Evolutionary conservation across 345 rosid species (phyloP).

Genomic region (Ceriops decandra): DNA sequence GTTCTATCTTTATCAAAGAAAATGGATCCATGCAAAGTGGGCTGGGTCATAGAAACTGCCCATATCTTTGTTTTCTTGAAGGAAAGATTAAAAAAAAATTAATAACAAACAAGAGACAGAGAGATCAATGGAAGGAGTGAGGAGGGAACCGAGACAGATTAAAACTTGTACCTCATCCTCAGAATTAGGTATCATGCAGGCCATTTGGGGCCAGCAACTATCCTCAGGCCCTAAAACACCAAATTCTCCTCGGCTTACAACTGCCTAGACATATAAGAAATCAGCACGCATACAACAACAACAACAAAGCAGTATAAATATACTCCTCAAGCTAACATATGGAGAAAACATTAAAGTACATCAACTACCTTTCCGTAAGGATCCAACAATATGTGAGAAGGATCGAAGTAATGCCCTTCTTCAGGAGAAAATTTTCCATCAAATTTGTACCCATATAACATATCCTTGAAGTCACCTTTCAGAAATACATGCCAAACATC

Average conservation of each 20-base stretch:
- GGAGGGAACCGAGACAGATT: background rate
- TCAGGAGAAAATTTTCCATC: slow-evolving; percentile 68
- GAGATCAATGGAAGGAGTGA: background rate
- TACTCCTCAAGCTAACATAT: background rate
- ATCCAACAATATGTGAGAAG: slow-evolving; percentile 65
- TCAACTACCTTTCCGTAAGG: slow-evolving; percentile 75
- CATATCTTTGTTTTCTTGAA: background rate
- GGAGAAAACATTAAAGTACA: background rate
- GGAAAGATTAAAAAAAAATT: too few relatives aligned
- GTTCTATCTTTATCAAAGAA: too few relatives aligned
- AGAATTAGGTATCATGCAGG: slow-evolving; percentile 62
- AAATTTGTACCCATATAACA: slow-evolving; percentile 76
- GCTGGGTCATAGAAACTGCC: too few relatives aligned
- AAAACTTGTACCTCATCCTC: slow-evolving; percentile 55
- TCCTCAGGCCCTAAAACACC: slow-evolving; percentile 64
- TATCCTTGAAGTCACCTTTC: slow-evolving; percentile 64
- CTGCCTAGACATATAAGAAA: slow-evolving; percentile 42
- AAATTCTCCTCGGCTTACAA: slow-evolving; percentile 79
- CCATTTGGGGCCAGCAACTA: slow-evolving; percentile 95
- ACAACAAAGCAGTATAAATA: background rate
- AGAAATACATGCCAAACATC: slow-evolving; percentile 82
- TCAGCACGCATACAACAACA: background rate
- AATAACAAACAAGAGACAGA: background rate
- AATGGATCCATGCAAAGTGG: too few relatives aligned
- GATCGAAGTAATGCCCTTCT: slow-evolving; percentile 63